Evolutionary conservation across 352 stramenopile species (phyloP).

Genomic region (Pseudoperonospora humuli): DNA sequence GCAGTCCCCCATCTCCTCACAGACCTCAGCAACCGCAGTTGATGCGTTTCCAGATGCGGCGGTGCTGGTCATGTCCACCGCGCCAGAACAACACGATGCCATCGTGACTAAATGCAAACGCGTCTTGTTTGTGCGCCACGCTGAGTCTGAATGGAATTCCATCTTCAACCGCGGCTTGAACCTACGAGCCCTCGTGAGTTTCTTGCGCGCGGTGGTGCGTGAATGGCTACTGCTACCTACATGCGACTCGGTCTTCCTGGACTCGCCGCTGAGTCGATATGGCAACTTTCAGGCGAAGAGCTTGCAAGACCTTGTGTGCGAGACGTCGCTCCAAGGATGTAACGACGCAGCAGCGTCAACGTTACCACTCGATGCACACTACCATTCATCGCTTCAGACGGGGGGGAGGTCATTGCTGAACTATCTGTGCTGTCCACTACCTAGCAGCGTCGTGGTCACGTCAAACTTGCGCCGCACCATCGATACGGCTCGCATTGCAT

Average conservation of each 20-base stretch:
- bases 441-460: constrained; percentile 51
- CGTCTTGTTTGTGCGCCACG: constrained; percentile 81
- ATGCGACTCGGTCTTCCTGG: constrained; percentile 71
- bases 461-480: constrained; percentile 75
- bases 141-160: constrained; percentile 85
- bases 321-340: constrained; percentile 8
- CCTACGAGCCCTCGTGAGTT: constrained; percentile 29
- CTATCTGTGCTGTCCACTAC: constrained; percentile 39
- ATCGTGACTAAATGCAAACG: constrained; percentile 35
- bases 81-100: neutral
- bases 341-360: neutral
- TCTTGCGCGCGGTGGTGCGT: constrained; percentile 45
- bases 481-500: constrained; percentile 72
- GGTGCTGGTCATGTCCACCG: neutral
- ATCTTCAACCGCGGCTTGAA: constrained; percentile 78
- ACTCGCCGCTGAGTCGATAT: constrained; percentile 68
- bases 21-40: neutral
- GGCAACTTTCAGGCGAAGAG: constrained; percentile 51
- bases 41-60: constrained; percentile 1
- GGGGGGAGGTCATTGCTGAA: constrained; percentile 27
- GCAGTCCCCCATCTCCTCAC: neutral
- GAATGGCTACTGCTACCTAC: constrained; percentile 69
- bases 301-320: constrained; percentile 40
- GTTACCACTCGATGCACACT: neutral
- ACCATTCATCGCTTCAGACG: constrained; percentile 10